phyloP scores from a whole-genome alignment of 805 yeast genomes.

The Yamadazyma scolyti region DNA sequence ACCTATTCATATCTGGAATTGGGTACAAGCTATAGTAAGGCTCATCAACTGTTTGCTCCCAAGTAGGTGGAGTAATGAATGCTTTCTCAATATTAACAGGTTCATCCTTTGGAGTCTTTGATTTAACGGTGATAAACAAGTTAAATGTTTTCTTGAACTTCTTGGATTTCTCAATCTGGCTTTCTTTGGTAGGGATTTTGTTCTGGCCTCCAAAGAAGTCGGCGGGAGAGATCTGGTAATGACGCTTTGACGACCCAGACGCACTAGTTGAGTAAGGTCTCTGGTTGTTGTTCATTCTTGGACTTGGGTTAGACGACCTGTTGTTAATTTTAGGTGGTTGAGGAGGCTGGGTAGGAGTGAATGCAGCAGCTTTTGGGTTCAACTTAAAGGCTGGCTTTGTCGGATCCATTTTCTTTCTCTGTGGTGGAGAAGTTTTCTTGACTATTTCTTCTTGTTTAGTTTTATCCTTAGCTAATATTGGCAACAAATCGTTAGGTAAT shows the following conservation, averaged over 20 bases:
- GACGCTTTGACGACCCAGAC: slow-evolving; percentile 24
- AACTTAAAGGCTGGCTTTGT: slow-evolving; percentile 62
- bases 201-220: slow-evolving; percentile 40
- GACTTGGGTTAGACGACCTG: slow-evolving; percentile 27
- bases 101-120: slow-evolving; percentile 15
- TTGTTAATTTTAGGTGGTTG: slow-evolving; percentile 5
- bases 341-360: slow-evolving; percentile 44
- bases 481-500: slow-evolving; percentile 61
- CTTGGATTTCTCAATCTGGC: slow-evolving; percentile 31
- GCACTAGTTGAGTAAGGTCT: slow-evolving; percentile 26
- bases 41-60: slow-evolving; percentile 60
- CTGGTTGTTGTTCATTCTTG: slow-evolving; percentile 24
- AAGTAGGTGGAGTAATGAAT: slow-evolving; percentile 72
- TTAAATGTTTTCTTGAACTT: slow-evolving; percentile 46
- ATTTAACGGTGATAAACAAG: slow-evolving; percentile 47
- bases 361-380: slow-evolving; percentile 65
- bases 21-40: slow-evolving; percentile 54
- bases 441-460: slow-evolving; percentile 60
- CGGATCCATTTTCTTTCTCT: slow-evolving; percentile 52
- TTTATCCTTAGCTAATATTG: slow-evolving; percentile 67
- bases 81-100: slow-evolving; percentile 52
- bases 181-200: slow-evolving; percentile 34
- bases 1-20: slow-evolving; percentile 20
- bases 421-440: slow-evolving; percentile 26
- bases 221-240: slow-evolving; percentile 35